Conservation (phyloP, 768 basidiomycete species). For the Gyrodon lividus region DNA sequence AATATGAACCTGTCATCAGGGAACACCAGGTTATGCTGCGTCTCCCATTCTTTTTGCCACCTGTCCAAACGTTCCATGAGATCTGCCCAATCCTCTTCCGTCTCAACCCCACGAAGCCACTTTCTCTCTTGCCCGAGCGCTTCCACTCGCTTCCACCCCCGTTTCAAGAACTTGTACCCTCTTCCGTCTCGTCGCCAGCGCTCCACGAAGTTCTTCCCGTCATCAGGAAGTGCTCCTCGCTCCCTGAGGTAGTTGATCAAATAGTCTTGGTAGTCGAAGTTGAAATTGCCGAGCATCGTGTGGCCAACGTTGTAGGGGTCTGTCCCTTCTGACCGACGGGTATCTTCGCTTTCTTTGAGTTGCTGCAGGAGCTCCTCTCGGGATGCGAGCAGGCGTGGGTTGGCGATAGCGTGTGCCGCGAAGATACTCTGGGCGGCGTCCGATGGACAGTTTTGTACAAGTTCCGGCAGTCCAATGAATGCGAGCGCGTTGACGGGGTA, state of each 20-base stretch:
- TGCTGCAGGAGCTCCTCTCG: conserved; percentile 38
- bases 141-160: conserved; percentile 46
- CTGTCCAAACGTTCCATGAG: conserved; percentile 45
- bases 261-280: conserved; percentile 40
- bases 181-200: conserved; percentile 42
- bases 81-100: conserved; percentile 48
- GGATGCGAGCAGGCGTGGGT: conserved; percentile 39
- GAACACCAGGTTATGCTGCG: conserved; percentile 10
- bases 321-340: conserved; percentile 36
- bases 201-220: conserved; percentile 47
- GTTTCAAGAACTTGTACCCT: conserved; percentile 35
- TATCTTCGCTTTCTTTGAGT: conserved; percentile 41
- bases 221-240: conserved; percentile 36
- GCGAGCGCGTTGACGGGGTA: conserved; percentile 51
- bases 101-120: conserved; percentile 48
- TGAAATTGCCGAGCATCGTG: conserved; percentile 32
- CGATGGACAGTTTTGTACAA: conserved; percentile 47
- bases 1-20: background rate
- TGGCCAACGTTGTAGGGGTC: conserved; percentile 52
- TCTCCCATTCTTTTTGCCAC: conserved; percentile 53
- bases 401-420: conserved; percentile 43
- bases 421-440: conserved; percentile 50
- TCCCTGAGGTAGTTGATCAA: conserved; percentile 4
- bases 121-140: conserved; percentile 35
- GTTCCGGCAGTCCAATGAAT: conserved; percentile 50